Percentiles rank a stretch among this genome's conserved stretches.
Evolutionary conservation across 208 protist genomes (phyloP).

Genomic region (Borovskyia barvae): DNA sequence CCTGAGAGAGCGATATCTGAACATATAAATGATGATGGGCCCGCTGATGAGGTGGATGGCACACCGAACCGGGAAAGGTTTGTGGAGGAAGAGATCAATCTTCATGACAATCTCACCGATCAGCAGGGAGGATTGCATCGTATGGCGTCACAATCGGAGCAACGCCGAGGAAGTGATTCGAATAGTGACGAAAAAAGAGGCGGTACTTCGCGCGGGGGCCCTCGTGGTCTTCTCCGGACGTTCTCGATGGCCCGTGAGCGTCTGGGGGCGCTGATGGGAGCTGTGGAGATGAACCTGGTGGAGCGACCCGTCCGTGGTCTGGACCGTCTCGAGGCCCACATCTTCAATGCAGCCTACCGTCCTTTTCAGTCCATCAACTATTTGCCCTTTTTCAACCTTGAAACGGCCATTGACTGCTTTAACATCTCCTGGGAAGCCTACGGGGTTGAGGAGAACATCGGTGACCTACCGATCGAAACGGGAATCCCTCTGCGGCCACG

Average conservation of each 20-base stretch:
- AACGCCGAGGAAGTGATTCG: too few species aligned
- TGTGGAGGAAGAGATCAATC: too few species aligned
- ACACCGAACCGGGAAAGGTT: too few species aligned
- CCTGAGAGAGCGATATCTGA: too few species aligned
- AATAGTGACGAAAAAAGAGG: too few species aligned
- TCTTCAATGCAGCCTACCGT: conserved; percentile 53
- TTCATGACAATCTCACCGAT: too few species aligned
- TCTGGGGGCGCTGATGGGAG: conserved; percentile 40
- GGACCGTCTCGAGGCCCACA: conserved; percentile 40
- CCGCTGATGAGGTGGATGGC: too few species aligned
- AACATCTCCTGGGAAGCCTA: conserved; percentile 86
- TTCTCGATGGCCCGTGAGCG: conserved; percentile 14
- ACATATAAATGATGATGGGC: too few species aligned
- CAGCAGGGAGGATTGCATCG: too few species aligned
- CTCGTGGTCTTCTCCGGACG: conserved; percentile 12
- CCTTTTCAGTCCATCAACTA: conserved; percentile 55
- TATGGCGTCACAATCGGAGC: too few species aligned
- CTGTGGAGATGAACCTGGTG: conserved; percentile 48
- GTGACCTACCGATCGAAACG: conserved; percentile 28
- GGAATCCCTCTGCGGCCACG: conserved; percentile 27
- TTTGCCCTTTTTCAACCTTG: conserved; percentile 86
- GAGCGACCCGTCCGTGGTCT: conserved; percentile 41
- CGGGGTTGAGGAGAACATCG: conserved; percentile 30
- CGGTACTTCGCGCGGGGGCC: not conserved
- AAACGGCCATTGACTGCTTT: conserved; percentile 87